Conservation (phyloP, 1,284 basidiomycete species). For the Ceratobasidium papillatum region DNA sequence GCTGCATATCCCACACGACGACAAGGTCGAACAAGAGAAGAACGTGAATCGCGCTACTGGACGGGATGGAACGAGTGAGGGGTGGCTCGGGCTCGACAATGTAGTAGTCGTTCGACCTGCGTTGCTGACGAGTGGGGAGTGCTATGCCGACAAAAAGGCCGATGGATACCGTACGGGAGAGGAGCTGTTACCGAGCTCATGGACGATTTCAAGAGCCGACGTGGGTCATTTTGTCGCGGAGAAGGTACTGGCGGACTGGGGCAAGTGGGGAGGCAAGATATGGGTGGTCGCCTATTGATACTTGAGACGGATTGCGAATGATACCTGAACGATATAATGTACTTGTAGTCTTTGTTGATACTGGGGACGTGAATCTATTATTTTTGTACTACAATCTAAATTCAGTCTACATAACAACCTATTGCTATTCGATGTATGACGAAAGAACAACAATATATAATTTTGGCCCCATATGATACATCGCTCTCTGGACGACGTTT, state of each 20-base stretch:
- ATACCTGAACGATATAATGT: no score
- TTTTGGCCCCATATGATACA: no score
- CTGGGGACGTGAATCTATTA: no score
- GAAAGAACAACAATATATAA: no score
- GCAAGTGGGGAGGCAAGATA: slow-evolving; percentile 60
- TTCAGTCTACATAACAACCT: no score
- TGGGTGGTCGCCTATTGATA: slow-evolving; percentile 38
- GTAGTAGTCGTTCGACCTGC: slow-evolving; percentile 65
- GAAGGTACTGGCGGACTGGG: slow-evolving; percentile 60
- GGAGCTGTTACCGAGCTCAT: slow-evolving; percentile 54
- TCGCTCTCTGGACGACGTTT: no score
- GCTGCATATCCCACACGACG: slow-evolving; percentile 59
- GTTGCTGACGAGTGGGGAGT: slow-evolving; percentile 66
- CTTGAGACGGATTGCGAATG: no score
- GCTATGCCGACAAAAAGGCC: slow-evolving; percentile 56
- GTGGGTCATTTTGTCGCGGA: slow-evolving; percentile 70
- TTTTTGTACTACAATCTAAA: no score
- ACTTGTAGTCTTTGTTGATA: no score
- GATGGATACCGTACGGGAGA: slow-evolving; percentile 50
- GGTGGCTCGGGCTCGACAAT: slow-evolving; percentile 57
- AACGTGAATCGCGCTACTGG: slow-evolving; percentile 56
- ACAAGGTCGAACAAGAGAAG: slow-evolving; percentile 66
- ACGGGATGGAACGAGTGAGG: slow-evolving; percentile 47
- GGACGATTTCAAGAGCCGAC: slow-evolving; percentile 67
- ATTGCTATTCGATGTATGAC: no score